phyloP scores from a whole-genome alignment of 495 filamentous ascomycete genomes.

The Tuber brumale region DNA sequence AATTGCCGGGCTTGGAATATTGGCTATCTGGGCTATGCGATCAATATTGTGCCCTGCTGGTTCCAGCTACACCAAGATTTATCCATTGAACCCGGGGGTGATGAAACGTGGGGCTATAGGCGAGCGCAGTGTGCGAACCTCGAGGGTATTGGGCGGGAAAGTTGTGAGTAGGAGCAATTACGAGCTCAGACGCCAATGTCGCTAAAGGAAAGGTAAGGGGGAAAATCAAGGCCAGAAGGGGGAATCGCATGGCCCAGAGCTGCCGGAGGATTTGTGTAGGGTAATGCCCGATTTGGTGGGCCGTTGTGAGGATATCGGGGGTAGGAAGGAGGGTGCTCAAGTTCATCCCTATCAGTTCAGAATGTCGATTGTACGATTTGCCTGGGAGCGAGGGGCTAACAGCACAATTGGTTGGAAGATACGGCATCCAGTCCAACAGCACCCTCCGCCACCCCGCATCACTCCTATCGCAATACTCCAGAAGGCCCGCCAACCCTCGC shows the following conservation, averaged over 20 bases:
- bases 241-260: slow-evolving; percentile 49
- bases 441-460: too few relatives aligned
- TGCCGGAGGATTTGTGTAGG: slow-evolving; percentile 84
- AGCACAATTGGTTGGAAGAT: slow-evolving; percentile 62
- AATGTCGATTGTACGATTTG: slow-evolving; percentile 75
- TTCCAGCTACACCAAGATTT: slow-evolving; percentile 78
- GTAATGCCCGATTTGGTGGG: slow-evolving; percentile 60
- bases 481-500: slow-evolving; percentile 29
- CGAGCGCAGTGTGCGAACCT: slow-evolving; percentile 69
- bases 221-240: slow-evolving; percentile 44
- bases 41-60: slow-evolving; percentile 74
- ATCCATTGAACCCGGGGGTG: slow-evolving; percentile 75
- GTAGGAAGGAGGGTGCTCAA: slow-evolving; percentile 66
- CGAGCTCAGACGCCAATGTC: too few relatives aligned
- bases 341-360: slow-evolving; percentile 94
- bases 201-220: slow-evolving; percentile 34
- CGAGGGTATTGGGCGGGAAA: slow-evolving; percentile 49
- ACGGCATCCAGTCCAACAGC: slow-evolving; percentile 41
- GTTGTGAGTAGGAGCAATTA: slow-evolving; percentile 34
- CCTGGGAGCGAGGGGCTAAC: slow-evolving; percentile 64
- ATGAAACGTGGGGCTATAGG: slow-evolving; percentile 81
- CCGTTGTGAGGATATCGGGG: slow-evolving; percentile 79
- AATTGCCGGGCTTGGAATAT: slow-evolving; percentile 81
- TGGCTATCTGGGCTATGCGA: slow-evolving; percentile 93
- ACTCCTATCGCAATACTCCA: too few relatives aligned